These are phyloP conservation scores for Fistulifera solaris DNA, from an alignment of 108 stramenopile genomes.

Conservation along the genomic window DNA sequence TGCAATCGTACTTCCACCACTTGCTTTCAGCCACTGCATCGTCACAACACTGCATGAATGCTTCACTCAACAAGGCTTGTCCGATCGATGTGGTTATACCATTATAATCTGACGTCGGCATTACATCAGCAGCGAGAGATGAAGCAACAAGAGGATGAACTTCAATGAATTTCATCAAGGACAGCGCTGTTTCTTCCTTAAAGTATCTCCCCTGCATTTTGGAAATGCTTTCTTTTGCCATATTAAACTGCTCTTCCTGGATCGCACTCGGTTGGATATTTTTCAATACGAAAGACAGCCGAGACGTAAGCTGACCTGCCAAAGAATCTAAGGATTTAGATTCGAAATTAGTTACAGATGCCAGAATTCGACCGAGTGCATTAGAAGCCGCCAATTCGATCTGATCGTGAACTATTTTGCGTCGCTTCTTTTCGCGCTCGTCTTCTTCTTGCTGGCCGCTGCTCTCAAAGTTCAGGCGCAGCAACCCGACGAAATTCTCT, in stretches of 20 bases:
- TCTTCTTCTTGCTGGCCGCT: slow-evolving; percentile 17
- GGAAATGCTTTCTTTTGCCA: slow-evolving; percentile 43
- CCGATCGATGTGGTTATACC: slow-evolving; percentile 1
- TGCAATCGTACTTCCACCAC: slow-evolving; percentile 34
- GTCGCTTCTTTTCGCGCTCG: slow-evolving; percentile 20
- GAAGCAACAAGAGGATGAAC: slow-evolving; percentile 65
- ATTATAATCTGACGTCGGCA: slow-evolving; percentile 10
- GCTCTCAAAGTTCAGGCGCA: slow-evolving; percentile 4
- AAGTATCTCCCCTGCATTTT: slow-evolving; percentile 17
- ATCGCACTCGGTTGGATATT: slow-evolving; percentile 29
- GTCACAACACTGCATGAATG: slow-evolving; percentile 30
- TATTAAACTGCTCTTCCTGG: slow-evolving; percentile 26
- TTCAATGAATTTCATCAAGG: slow-evolving; percentile 11
- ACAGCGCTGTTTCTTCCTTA: slow-evolving; percentile 12
- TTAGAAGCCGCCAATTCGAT: slow-evolving; percentile 60
- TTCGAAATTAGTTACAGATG: slow-evolving; percentile 31
- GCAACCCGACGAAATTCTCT: neutral
- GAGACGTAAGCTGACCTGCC: slow-evolving; percentile 52
- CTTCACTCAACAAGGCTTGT: slow-evolving; percentile 11
- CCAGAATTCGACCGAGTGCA: slow-evolving; percentile 61
- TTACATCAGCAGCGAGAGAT: slow-evolving; percentile 47
- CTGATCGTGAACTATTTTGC: slow-evolving; percentile 48
- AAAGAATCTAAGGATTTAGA: slow-evolving; percentile 39
- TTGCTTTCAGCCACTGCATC: slow-evolving; percentile 9
- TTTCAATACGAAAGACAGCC: slow-evolving; percentile 65